Conservation (phyloP, 2,329 filamentous ascomycete genomes). For the Colletotrichum cordylinicola region DNA sequence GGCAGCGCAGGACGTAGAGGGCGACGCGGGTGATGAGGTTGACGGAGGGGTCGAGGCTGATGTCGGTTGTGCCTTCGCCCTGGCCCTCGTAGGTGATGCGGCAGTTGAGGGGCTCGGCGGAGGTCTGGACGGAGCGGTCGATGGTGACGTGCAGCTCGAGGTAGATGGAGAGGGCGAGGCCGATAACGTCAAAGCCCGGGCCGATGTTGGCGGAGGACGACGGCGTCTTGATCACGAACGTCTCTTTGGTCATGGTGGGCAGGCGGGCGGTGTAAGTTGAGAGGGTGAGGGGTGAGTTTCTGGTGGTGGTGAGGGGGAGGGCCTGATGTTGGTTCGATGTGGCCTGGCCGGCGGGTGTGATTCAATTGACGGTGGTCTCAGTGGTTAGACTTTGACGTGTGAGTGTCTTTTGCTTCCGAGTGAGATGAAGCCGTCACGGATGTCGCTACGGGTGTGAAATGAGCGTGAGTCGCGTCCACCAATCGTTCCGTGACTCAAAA, state of each 20-base stretch:
- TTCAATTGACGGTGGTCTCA: not conserved
- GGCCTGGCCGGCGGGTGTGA: not conserved
- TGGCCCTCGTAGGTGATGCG: slow-evolving; percentile 88
- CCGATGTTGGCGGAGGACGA: slow-evolving; percentile 98
- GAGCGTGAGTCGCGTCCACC: not conserved
- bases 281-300: not conserved
- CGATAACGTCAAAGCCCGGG: slow-evolving; percentile 97
- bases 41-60: slow-evolving; percentile 81
- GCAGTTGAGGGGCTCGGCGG: slow-evolving; percentile 78
- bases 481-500: slow-evolving; percentile 12
- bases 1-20: slow-evolving; percentile 92
- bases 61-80: slow-evolving; percentile 72
- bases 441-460: not conserved
- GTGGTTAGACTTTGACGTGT: not conserved
- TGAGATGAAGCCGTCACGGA: not conserved
- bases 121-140: slow-evolving; percentile 60
- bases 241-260: slow-evolving; percentile 48
- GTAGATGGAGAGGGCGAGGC: slow-evolving; percentile 91
- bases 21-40: slow-evolving; percentile 96
- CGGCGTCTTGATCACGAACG: slow-evolving; percentile 79
- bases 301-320: not conserved
- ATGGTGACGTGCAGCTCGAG: slow-evolving; percentile 87
- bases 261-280: not conserved
- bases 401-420: not conserved
- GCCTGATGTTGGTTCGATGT: not conserved